These are phyloP conservation scores for Starmerella potacharoeniae DNA, from an alignment of 805 yeast genomes.

Conservation along the genomic window DNA sequence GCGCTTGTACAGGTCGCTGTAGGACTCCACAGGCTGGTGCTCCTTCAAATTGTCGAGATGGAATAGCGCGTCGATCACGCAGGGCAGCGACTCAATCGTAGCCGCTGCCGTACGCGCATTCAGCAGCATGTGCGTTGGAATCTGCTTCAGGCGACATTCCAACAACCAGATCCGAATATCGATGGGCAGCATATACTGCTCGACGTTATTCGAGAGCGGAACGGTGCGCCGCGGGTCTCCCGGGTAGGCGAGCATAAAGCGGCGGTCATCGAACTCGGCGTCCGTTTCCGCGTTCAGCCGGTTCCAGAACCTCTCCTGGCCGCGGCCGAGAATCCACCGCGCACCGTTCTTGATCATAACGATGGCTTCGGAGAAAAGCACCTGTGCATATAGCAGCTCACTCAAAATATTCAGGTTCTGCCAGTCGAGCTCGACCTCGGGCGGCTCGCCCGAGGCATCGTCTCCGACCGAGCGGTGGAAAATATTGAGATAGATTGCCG, in stretches of 20 bases:
- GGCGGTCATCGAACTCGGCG: constrained; percentile 69
- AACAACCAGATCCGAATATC: constrained; percentile 82
- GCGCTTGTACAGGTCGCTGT: constrained; percentile 60
- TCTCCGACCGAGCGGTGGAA: constrained; percentile 14
- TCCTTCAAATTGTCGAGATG: constrained; percentile 55
- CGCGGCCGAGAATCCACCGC: constrained; percentile 71
- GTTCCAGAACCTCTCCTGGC: constrained; percentile 49
- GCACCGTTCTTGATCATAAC: constrained; percentile 57
- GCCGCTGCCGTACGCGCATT: constrained; percentile 9
- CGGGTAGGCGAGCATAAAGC: constrained; percentile 25
- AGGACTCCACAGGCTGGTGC: constrained; percentile 43
- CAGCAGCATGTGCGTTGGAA: constrained; percentile 17
- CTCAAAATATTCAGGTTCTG: constrained; percentile 74
- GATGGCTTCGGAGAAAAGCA: constrained; percentile 28
- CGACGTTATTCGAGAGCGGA: constrained; percentile 2
- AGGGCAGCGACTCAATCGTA: constrained; percentile 24
- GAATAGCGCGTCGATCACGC: constrained; percentile 55
- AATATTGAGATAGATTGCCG: constrained; percentile 16
- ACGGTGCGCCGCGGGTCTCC: constrained; percentile 1
- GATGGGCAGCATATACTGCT: constrained; percentile 50
- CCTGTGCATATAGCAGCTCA: constrained; percentile 55
- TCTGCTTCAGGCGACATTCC: constrained; percentile 52
- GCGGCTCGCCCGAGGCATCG: constrained; percentile 12
- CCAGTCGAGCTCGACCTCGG: constrained; percentile 54
- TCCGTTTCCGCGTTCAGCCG: constrained; percentile 41